Evolutionary conservation across 805 yeast genomes (phyloP).

Genomic region (Priceomyces castillae): DNA sequence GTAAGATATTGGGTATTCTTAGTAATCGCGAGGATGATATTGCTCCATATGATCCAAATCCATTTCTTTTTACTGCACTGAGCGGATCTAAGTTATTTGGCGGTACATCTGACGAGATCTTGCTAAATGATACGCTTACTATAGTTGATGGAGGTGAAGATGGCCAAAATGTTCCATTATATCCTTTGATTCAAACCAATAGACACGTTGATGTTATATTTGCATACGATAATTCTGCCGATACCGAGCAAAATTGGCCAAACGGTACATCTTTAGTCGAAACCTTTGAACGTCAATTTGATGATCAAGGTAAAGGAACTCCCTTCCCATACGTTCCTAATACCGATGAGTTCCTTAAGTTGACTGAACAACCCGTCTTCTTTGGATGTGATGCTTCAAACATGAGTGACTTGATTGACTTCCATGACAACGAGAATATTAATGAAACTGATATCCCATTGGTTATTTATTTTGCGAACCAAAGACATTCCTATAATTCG

Average conservation of each 20-base stretch:
- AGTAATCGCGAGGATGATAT: constrained; percentile 30
- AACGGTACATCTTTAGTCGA: constrained; percentile 39
- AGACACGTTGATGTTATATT: constrained; percentile 40
- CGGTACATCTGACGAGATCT: constrained; percentile 13
- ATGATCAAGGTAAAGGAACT: constrained; percentile 51
- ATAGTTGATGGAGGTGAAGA: constrained; percentile 47
- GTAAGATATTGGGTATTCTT: constrained; percentile 22
- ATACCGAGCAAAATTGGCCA: constrained; percentile 39
- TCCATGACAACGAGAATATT: constrained; percentile 16
- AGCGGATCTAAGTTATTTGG: constrained; percentile 6
- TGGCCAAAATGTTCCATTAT: constrained; percentile 39
- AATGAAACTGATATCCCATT: constrained; percentile 49
- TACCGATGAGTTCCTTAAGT: constrained; percentile 56
- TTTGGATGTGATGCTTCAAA: constrained; percentile 77
- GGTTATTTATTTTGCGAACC: constrained; percentile 71
- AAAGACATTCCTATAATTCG: constrained; percentile 59
- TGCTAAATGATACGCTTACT: constrained; percentile 28
- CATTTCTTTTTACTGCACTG: constrained; percentile 25
- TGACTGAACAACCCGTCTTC: constrained; percentile 59
- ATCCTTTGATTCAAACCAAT: constrained; percentile 37
- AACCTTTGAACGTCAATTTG: constrained; percentile 35
- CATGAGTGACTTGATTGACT: constrained; percentile 48
- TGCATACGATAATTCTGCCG: constrained; percentile 43
- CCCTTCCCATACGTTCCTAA: constrained; percentile 83
- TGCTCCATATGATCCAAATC: constrained; percentile 41